phyloP scores from a whole-genome alignment of 805 yeast genomes.

The Priceomyces melissophilus region DNA sequence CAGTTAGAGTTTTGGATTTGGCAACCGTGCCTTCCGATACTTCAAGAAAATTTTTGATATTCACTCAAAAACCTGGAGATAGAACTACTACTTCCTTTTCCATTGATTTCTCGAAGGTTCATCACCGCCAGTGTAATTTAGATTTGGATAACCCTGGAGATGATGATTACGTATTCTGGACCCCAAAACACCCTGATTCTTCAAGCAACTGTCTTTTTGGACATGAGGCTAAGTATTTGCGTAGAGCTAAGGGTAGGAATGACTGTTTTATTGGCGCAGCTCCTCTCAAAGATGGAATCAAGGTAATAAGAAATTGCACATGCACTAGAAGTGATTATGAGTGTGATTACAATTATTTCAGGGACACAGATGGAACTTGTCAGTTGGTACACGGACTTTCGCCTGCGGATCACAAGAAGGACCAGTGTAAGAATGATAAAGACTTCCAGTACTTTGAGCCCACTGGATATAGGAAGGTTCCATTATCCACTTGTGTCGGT shows the following conservation, averaged over 20 bases:
- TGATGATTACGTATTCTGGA: constrained; percentile 44
- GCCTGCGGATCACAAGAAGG: constrained; percentile 58
- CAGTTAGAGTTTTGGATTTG: constrained; percentile 61
- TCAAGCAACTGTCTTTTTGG: constrained; percentile 42
- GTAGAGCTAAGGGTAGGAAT: constrained; percentile 41
- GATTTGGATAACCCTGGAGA: constrained; percentile 39
- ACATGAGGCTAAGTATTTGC: constrained; percentile 38
- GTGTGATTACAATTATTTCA: constrained; percentile 83
- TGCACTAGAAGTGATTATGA: constrained; percentile 84
- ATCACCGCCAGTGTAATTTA: constrained; percentile 38
- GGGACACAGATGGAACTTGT: constrained; percentile 79
- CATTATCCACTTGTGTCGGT: constrained; percentile 80
- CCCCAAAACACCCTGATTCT: constrained; percentile 35
- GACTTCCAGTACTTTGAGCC: constrained; percentile 76
- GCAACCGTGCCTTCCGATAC: constrained; percentile 91
- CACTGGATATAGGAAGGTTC: constrained; percentile 88
- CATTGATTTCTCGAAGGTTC: constrained; percentile 35
- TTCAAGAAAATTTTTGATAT: constrained; percentile 70
- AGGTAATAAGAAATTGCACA: constrained; percentile 61
- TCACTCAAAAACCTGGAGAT: constrained; percentile 42
- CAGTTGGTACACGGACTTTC: constrained; percentile 69
- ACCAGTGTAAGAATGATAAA: constrained; percentile 55
- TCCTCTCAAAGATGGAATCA: constrained; percentile 53
- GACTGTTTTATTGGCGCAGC: constrained; percentile 73
- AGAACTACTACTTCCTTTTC: constrained; percentile 42